Conservation (phyloP, 108 stramenopile genomes). For the Cylindrotheca closterium region DNA sequence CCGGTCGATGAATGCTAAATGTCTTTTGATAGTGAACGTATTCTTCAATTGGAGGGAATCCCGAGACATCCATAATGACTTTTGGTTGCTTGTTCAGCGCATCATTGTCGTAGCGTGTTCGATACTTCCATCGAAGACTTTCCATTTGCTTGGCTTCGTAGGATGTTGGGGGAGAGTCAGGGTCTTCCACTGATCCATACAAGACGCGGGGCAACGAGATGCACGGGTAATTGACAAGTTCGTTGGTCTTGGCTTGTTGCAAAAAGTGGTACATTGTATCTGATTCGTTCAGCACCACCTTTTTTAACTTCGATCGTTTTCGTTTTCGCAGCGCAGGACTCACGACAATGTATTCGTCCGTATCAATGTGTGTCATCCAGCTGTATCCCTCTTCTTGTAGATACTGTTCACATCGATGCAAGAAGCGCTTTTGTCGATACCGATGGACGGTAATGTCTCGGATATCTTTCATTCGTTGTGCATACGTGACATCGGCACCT, state of each 20-base stretch:
- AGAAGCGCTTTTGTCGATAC: slow-evolving; percentile 35
- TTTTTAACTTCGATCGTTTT: slow-evolving; percentile 1
- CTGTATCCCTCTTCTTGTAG: slow-evolving; percentile 4
- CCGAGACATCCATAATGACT: slow-evolving; percentile 29
- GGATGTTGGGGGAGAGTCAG: slow-evolving; percentile 1
- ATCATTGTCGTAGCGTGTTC: slow-evolving; percentile 16
- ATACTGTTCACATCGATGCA: slow-evolving; percentile 26
- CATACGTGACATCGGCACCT: background rate
- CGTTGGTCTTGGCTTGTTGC: background rate
- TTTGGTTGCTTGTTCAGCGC: slow-evolving; percentile 25
- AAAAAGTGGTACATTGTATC: background rate
- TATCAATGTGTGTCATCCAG: slow-evolving; percentile 63
- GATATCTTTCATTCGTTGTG: background rate
- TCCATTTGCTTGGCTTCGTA: slow-evolving; percentile 14
- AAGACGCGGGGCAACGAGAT: slow-evolving; percentile 30
- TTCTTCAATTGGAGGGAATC: slow-evolving; percentile 17
- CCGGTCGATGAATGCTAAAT: slow-evolving; percentile 37
- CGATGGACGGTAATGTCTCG: slow-evolving; percentile 35
- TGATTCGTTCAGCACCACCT: background rate
- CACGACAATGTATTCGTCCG: slow-evolving; percentile 67
- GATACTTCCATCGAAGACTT: slow-evolving; percentile 44
- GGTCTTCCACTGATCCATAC: slow-evolving; percentile 26
- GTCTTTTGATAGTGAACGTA: slow-evolving; percentile 5
- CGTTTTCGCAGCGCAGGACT: slow-evolving; percentile 30
- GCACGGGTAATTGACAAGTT: slow-evolving; percentile 16